Conservation (phyloP, 805 yeast species). For the Metschnikowia gruessii region DNA sequence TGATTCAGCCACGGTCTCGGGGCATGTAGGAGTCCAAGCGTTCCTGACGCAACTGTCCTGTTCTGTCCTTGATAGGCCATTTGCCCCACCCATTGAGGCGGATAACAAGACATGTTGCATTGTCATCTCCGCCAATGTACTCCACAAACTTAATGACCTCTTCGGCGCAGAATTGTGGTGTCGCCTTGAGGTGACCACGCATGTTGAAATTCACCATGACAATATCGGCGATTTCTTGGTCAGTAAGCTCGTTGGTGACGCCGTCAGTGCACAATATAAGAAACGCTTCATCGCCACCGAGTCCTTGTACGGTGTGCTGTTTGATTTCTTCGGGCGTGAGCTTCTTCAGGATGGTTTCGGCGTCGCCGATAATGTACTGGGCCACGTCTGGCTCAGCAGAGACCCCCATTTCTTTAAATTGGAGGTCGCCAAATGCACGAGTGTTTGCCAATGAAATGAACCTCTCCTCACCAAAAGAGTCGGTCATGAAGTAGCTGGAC, state of each 20-base stretch:
- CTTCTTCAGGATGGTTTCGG: slow-evolving; percentile 29
- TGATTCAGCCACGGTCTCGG: slow-evolving; percentile 19
- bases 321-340: slow-evolving; percentile 39
- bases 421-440: slow-evolving; percentile 86
- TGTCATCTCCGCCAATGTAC: slow-evolving; percentile 88
- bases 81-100: slow-evolving; percentile 89
- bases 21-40: slow-evolving; percentile 50
- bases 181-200: slow-evolving; percentile 64
- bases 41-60: slow-evolving; percentile 78
- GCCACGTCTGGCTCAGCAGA: slow-evolving; percentile 89
- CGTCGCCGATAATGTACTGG: slow-evolving; percentile 65
- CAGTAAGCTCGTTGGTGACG: slow-evolving; percentile 71
- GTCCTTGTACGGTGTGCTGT: slow-evolving; percentile 36
- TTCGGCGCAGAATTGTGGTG: slow-evolving; percentile 82
- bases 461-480: slow-evolving; percentile 90
- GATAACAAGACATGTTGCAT: slow-evolving; percentile 87
- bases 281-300: slow-evolving; percentile 88
- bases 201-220: slow-evolving; percentile 65
- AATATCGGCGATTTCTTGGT: slow-evolving; percentile 89
- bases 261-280: slow-evolving; percentile 86
- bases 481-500: slow-evolving; percentile 65
- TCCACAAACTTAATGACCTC: slow-evolving; percentile 83
- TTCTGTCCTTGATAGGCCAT: slow-evolving; percentile 83
- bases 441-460: slow-evolving; percentile 86
- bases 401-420: slow-evolving; percentile 79